Evolutionary conservation across 495 filamentous ascomycete genomes (phyloP).

Genomic region (Choiromyces venosus): DNA sequence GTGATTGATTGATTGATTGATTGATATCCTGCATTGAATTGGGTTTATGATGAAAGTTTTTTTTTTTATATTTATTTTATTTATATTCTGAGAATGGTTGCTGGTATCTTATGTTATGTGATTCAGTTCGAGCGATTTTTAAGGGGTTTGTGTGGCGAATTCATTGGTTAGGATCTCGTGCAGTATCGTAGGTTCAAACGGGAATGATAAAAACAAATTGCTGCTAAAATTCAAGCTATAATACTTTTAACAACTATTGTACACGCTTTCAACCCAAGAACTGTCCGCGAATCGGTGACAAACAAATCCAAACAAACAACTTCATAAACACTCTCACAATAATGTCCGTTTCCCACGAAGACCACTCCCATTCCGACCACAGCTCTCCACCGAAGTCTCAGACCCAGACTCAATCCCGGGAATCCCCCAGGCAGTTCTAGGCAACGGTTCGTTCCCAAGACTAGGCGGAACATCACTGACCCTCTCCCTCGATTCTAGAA

Average conservation of each 20-base stretch:
- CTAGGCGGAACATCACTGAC: not conserved
- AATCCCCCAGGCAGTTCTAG: not conserved
- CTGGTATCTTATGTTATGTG: too few species aligned
- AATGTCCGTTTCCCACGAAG: not conserved
- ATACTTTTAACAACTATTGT: not conserved
- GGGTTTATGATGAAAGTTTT: not conserved
- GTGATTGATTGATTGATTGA: not conserved
- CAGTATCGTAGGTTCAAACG: not conserved
- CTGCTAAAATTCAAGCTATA: not conserved
- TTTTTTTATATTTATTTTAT: too few species aligned
- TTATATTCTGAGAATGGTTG: not conserved
- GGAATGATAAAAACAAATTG: not conserved
- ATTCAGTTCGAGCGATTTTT: not conserved
- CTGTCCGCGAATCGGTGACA: not conserved
- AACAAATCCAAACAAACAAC: not conserved
- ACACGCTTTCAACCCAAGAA: not conserved
- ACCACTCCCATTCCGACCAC: not conserved
- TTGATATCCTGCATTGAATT: conserved; percentile 1
- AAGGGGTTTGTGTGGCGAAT: too few species aligned
- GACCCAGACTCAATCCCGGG: not conserved
- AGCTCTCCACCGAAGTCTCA: not conserved
- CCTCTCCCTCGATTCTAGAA: not conserved
- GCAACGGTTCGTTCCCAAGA: not conserved
- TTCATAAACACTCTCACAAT: not conserved
- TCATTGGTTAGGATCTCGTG: too few species aligned